These are phyloP conservation scores for Ophiocordyceps camponoti-saundersi DNA, from an alignment of 2,329 filamentous ascomycete species.

Conservation along the genomic window DNA sequence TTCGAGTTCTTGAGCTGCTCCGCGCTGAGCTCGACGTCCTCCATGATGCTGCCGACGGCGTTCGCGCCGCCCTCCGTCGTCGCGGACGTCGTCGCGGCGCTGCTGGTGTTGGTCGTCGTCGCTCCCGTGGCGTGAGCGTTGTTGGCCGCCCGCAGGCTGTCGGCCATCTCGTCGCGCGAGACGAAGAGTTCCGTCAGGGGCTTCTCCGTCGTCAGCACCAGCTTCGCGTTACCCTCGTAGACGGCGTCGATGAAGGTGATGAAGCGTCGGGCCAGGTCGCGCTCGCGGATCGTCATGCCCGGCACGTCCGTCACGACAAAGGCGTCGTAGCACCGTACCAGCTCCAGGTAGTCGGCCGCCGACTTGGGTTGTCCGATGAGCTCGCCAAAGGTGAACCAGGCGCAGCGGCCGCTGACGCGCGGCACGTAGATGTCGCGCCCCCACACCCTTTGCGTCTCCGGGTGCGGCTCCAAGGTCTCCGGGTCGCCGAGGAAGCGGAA, in stretches of 20 bases:
- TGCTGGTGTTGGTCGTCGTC: constrained; percentile 43
- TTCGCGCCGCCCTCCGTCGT: no score
- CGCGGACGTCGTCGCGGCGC: no score
- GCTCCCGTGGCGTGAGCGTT: constrained; percentile 18
- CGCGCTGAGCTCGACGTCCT: constrained; percentile 75
- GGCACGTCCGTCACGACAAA: constrained; percentile 88
- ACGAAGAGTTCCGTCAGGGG: constrained; percentile 78
- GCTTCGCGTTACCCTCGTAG: constrained; percentile 83
- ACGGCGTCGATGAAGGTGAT: constrained; percentile 97
- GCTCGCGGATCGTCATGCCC: constrained; percentile 71
- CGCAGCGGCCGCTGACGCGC: constrained; percentile 69
- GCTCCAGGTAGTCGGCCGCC: constrained; percentile 87
- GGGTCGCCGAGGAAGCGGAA: constrained; percentile 86
- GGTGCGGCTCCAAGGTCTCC: constrained; percentile 55
- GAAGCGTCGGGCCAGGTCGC: constrained; percentile 80
- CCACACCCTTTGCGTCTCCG: constrained; percentile 75
- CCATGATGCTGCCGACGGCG: no score
- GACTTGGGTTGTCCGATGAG: constrained; percentile 78
- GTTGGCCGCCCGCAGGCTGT: constrained; percentile 34
- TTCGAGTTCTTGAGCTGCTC: constrained; percentile 68
- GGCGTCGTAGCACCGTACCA: constrained; percentile 76
- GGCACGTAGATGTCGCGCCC: constrained; percentile 81
- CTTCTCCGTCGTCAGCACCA: constrained; percentile 80
- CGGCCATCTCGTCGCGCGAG: constrained; percentile 50
- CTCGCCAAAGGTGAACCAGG: constrained; percentile 85